Base-by-base conservation (phyloP, 305 asterid species). In the Galium porrigens region DNA sequence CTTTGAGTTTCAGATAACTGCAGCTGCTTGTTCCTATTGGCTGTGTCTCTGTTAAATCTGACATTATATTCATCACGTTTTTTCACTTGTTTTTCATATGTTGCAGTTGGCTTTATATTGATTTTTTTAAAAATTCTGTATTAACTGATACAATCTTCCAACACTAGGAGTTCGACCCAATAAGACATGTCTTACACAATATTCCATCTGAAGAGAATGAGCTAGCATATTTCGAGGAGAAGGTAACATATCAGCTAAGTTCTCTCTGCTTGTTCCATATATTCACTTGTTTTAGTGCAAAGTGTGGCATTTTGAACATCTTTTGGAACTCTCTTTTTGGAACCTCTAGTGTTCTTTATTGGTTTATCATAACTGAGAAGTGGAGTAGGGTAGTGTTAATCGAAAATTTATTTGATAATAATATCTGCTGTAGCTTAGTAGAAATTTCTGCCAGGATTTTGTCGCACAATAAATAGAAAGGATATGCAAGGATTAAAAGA, bases 131-230 rank as follows among this genome's bases (percentile, higher is more conserved):
- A 30, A 5, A 5, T 32, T 15, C 14, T 15, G 18, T 20, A 1
- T 14, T 52, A 4, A 65, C 79, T 80, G 76, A 65, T 57, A 61
- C 75, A 58, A 56, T 73, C 48, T 66, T 81, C 42, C 56, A 57
- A 72, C 42, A 73, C 67, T 71, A 90, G 97, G 95, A 81, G 63
- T 94, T 94, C 73, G 99, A 94, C 79, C 95, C 97, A 33, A 84
- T 94, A 32, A 78, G 90, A 63, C 85, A 83, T 69, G 82, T 84
- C 75, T 69, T 94, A 72, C 86, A 87, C 80, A 83, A 79, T 72
- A 76, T 83, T 65, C 94, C 95, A 22, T 64, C 83, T 51, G 97
- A 85, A 77, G 97, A 90, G 70, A 79, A 68, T 65, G 95, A 86
- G 68, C 41, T 77, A 56, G 73, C 79, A 65, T 83, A 90, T 77